A percentile compares a stretch with the other conserved stretches of the same genome.
Conservation (phyloP, 768 basidiomycete genomes). For the Termitomyces sp. region DNA sequence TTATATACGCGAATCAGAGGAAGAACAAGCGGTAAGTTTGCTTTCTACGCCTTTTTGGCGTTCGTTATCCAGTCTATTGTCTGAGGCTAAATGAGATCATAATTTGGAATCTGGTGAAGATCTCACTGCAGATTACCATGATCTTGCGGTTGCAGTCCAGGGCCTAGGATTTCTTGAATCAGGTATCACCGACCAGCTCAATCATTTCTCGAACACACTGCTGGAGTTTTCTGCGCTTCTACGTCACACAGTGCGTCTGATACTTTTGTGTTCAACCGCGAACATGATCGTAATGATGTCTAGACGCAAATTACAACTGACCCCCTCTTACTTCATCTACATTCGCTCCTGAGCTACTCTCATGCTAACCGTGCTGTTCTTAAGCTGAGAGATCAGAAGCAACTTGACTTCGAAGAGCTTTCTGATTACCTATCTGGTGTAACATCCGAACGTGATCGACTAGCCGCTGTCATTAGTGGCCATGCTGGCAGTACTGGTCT, state of each 20-base stretch:
- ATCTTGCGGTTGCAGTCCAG: slow-evolving; percentile 92
- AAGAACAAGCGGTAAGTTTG: slow-evolving; percentile 79
- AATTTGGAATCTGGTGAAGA: slow-evolving; percentile 83
- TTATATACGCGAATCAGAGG: slow-evolving; percentile 73
- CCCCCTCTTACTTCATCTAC: slow-evolving; percentile 85
- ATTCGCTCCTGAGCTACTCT: slow-evolving; percentile 91
- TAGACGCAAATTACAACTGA: slow-evolving; percentile 90
- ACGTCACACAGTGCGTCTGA: slow-evolving; percentile 65
- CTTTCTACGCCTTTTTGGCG: slow-evolving; percentile 15
- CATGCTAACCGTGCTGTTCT: slow-evolving; percentile 91
- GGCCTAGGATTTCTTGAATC: slow-evolving; percentile 97
- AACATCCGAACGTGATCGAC: slow-evolving; percentile 85
- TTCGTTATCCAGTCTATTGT: slow-evolving; percentile 35
- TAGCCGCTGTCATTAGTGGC: slow-evolving; percentile 86
- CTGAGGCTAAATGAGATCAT: slow-evolving; percentile 86
- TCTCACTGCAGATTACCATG: slow-evolving; percentile 95
- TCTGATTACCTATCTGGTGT: slow-evolving; percentile 94
- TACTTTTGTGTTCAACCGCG: not conserved
- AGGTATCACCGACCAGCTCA: slow-evolving; percentile 96
- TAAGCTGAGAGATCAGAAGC: slow-evolving; percentile 95
- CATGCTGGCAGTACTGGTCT: slow-evolving; percentile 82
- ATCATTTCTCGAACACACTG: slow-evolving; percentile 94
- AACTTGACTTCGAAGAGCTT: slow-evolving; percentile 96
- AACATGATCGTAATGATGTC: not conserved
- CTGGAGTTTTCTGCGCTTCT: slow-evolving; percentile 91